These are phyloP conservation scores for Ophiostoma quercus DNA, from an alignment of 2,329 filamentous ascomycete species.

Conservation along the genomic window DNA sequence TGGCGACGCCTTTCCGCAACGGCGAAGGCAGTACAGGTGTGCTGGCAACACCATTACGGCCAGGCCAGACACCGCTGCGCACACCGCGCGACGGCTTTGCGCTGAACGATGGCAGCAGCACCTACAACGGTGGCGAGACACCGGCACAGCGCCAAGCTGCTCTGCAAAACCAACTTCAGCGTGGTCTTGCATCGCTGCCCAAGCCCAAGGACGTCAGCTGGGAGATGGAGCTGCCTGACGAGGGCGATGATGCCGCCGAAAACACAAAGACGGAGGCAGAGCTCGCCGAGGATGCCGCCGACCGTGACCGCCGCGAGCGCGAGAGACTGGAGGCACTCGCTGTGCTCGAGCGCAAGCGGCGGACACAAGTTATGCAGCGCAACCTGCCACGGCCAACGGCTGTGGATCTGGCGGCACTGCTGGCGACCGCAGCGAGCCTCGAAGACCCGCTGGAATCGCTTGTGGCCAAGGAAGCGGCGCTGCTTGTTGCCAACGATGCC, in stretches of 20 bases:
- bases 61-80: constrained; percentile 63
- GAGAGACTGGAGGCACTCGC: constrained; percentile 64
- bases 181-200: constrained; percentile 74
- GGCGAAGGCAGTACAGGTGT: constrained; percentile 34
- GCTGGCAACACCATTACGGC: constrained; percentile 38
- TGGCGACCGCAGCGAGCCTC: constrained; percentile 57
- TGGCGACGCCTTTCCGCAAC: constrained; percentile 79
- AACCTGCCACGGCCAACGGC: constrained; percentile 69
- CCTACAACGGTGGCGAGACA: constrained; percentile 21
- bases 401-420: constrained; percentile 64
- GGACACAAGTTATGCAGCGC: constrained; percentile 87
- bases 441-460: constrained; percentile 60
- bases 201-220: constrained; percentile 91
- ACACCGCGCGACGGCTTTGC: constrained; percentile 80
- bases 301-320: constrained; percentile 72
- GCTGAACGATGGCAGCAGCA: constrained; percentile 67
- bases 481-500: constrained; percentile 78
- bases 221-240: constrained; percentile 88
- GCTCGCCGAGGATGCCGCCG: constrained; percentile 58
- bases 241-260: constrained; percentile 64
- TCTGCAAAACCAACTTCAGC: constrained; percentile 61
- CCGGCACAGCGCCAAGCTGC: constrained; percentile 53
- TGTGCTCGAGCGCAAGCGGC: constrained; percentile 68
- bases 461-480: constrained; percentile 71
- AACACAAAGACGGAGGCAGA: constrained; percentile 43